Conservation (phyloP, 2,329 filamentous ascomycete genomes). For the Penicillium thymicola region DNA sequence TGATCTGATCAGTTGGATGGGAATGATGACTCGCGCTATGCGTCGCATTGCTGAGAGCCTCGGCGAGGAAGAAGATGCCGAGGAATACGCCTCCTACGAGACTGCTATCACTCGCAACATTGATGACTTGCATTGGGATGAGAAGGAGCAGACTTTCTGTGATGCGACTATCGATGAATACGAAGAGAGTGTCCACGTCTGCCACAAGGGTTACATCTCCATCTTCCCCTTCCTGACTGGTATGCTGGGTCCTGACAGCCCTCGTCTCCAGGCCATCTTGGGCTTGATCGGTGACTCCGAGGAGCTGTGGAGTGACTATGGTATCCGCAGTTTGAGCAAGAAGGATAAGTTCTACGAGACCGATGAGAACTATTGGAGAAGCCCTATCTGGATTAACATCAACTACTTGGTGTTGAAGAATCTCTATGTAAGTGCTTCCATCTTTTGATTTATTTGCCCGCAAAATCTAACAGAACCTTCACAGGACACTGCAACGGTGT, state of each 20-base stretch:
- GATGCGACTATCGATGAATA: constrained; percentile 94
- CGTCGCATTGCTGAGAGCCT: constrained; percentile 73
- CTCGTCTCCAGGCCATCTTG: constrained; percentile 69
- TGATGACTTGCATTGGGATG: constrained; percentile 89
- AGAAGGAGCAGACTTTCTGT: constrained; percentile 77
- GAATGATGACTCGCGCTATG: constrained; percentile 89
- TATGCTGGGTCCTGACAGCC: constrained; percentile 68
- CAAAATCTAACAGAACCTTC: constrained; percentile 15
- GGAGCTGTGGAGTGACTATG: constrained; percentile 84
- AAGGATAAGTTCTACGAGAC: constrained; percentile 80
- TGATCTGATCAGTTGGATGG: constrained; percentile 94
- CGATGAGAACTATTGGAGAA: constrained; percentile 94
- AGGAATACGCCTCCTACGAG: constrained; percentile 67
- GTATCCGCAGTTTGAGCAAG: constrained; percentile 85
- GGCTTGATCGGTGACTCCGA: constrained; percentile 76
- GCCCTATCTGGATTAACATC: constrained; percentile 92
- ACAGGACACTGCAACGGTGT: constrained; percentile 61
- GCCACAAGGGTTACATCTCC: constrained; percentile 94
- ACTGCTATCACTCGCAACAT: constrained; percentile 80
- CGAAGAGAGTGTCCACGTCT: constrained; percentile 84
- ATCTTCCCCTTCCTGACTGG: constrained; percentile 90
- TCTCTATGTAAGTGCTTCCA: constrained; percentile 64
- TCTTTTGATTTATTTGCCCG: background rate
- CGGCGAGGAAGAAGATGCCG: constrained; percentile 71
- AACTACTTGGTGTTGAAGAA: constrained; percentile 84